Evolutionary conservation across 257 asterid genomes (phyloP), one percentile per base, ranked within the genome.

Genomic region (Nicotiana noctiflora): DNA sequence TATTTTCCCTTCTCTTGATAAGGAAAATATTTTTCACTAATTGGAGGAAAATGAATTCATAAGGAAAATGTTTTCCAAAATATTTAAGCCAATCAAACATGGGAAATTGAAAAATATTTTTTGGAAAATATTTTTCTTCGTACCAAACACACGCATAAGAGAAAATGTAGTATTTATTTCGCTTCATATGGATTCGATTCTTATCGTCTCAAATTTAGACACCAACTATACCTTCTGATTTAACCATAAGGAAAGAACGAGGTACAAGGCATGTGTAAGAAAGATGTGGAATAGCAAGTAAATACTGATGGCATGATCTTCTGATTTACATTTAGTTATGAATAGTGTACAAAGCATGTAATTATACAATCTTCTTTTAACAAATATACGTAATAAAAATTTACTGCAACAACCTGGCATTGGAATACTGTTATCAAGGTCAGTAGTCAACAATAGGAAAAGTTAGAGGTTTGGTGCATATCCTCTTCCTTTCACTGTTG

Each of bases 401-500:
- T 7, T 19, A 29, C 21, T 46, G 21, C 59, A 70, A 70, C 59
- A 70, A 44, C 14, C 77, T 46, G 59, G 77, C 59, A 32, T 44
- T 70, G 14, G 37, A 56, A 0, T 23, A 23, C 40, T 23, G 13
- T 49, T n/a, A 46, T 23, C 61, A 25, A 49, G 78, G 51, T 74
- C 78, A 49, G 49, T 8, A 40, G 12, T 40, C 2, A 23, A 25
- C 44, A 74, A 49, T 49, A 0, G 44, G 44, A 25, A 7, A 21
- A 40, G 61, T 14, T 15, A 40, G n/a, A 23, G 23, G 23, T 74
- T 49, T 46, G 78, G 23, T 74, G 51, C 40, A 74, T 74, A 74
- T 49, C 79, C 55, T 37, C 52, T 49, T 74, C 44, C 60, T 23
- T 74, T 88, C 89, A 87, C 84, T 95, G 90, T 80, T 93, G 96